Percentiles rank a stretch among this genome's conserved stretches.
Evolutionary conservation across 2,329 filamentous ascomycete genomes (phyloP).

Genomic region (Fusarium duplospermum): DNA sequence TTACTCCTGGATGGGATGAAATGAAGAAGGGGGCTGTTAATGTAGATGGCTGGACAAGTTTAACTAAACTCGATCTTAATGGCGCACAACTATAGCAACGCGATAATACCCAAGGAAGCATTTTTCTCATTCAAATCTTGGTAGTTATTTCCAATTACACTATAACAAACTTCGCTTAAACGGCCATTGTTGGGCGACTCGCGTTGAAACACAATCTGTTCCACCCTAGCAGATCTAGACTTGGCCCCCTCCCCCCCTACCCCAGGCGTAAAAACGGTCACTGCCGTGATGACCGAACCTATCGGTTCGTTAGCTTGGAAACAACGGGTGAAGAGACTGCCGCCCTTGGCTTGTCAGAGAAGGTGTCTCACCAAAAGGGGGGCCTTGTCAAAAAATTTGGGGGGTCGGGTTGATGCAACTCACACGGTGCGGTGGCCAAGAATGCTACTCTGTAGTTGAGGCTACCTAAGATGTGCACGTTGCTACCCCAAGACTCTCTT

Average conservation of each 20-base stretch:
- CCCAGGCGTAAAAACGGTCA: neutral
- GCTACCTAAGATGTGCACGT: conserved; percentile 11
- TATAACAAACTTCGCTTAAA: neutral
- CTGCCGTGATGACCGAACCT: neutral
- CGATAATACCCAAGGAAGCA: neutral
- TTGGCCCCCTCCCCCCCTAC: neutral
- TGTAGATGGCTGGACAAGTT: neutral
- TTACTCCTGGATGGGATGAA: neutral
- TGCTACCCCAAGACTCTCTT: conserved; percentile 1
- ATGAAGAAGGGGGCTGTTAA: neutral
- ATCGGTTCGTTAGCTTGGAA: neutral
- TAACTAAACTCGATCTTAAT: neutral
- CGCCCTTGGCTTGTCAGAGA: conserved; percentile 37
- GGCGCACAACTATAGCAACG: neutral
- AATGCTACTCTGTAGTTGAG: conserved; percentile 22
- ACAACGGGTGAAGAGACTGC: conserved; percentile 24
- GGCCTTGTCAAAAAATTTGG: neutral
- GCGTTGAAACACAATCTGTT: conserved; percentile 6
- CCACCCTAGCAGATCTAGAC: conserved; percentile 15
- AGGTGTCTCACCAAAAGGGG: conserved; percentile 29
- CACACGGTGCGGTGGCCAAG: conserved; percentile 17
- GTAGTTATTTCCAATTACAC: neutral
- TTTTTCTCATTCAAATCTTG: neutral
- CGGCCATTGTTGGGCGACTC: neutral
- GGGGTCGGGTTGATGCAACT: conserved; percentile 8